Conservation (phyloP, 1,139 yeast genomes). For the Diutina neorugosa region DNA sequence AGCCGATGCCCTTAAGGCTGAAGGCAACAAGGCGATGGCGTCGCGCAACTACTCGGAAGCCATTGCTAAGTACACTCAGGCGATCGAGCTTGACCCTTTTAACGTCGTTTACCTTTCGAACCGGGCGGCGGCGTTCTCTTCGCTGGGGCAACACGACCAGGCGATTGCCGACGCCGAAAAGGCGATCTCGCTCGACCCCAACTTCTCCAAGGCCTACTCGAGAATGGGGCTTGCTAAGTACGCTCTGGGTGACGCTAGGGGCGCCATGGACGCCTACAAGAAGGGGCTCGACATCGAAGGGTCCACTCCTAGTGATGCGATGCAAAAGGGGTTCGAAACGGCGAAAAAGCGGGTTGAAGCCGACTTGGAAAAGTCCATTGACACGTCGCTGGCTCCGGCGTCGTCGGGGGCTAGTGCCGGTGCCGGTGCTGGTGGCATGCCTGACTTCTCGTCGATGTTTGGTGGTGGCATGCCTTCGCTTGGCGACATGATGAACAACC, state of each 20-base stretch:
- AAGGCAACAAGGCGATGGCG: slow-evolving; percentile 92
- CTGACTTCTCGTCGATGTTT: slow-evolving; percentile 55
- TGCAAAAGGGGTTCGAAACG: slow-evolving; percentile 88
- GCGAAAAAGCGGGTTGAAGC: slow-evolving; percentile 80
- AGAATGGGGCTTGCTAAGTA: slow-evolving; percentile 89
- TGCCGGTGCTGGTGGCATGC: slow-evolving; percentile 56
- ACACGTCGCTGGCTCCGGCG: slow-evolving; percentile 11
- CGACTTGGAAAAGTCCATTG: slow-evolving; percentile 41
- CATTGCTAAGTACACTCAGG: slow-evolving; percentile 64
- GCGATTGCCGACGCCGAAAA: slow-evolving; percentile 78
- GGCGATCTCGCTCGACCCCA: slow-evolving; percentile 69
- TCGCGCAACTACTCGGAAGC: slow-evolving; percentile 59
- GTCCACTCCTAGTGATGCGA: slow-evolving; percentile 70
- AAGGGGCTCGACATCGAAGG: slow-evolving; percentile 84
- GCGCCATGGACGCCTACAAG: slow-evolving; percentile 82
- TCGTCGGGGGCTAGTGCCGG: slow-evolving; percentile 22
- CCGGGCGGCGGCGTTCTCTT: slow-evolving; percentile 95
- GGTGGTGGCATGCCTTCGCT: slow-evolving; percentile 47
- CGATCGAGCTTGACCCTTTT: slow-evolving; percentile 57
- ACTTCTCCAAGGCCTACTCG: slow-evolving; percentile 86
- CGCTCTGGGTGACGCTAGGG: slow-evolving; percentile 82
- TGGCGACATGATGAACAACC: slow-evolving; percentile 67
- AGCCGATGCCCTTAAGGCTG: slow-evolving; percentile 76
- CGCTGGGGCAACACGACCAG: slow-evolving; percentile 55
- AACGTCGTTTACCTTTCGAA: slow-evolving; percentile 84